These are phyloP conservation scores for Parmales sp. DNA, from an alignment of 108 stramenopile genomes.

Conservation along the genomic window DNA sequence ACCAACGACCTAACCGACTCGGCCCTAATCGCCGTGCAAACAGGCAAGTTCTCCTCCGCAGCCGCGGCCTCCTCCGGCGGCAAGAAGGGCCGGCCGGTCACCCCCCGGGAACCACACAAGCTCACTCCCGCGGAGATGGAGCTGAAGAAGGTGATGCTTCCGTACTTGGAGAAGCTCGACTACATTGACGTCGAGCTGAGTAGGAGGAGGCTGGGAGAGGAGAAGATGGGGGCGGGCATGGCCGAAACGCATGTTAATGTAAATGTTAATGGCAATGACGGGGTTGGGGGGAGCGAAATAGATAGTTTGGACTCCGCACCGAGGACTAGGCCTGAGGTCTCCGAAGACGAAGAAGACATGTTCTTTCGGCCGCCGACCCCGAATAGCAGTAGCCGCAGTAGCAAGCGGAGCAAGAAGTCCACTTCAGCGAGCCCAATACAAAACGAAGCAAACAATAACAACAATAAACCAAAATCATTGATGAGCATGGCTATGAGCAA, in stretches of 20 bases:
- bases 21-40: neutral
- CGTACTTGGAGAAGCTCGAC: neutral
- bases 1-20: neutral
- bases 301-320: neutral
- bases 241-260: neutral
- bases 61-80: neutral
- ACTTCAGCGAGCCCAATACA: neutral
- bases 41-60: neutral
- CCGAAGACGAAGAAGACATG: neutral
- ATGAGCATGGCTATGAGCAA: neutral
- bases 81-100: too few relatives aligned
- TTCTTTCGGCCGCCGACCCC: slow-evolving; percentile 3
- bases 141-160: neutral
- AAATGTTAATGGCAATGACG: neutral
- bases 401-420: neutral
- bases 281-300: neutral
- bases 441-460: neutral
- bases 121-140: slow-evolving; percentile 4
- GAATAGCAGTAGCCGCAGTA: neutral
- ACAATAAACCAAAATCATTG: neutral
- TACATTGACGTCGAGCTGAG: slow-evolving; percentile 4
- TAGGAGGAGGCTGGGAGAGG: neutral
- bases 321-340: neutral
- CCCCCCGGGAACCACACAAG: neutral
- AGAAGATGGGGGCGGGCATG: neutral